Evolutionary conservation across 2,329 filamentous ascomycete genomes (phyloP), one percentile per base, ranked within the genome.

Genomic region (Aspergillus sp.): DNA sequence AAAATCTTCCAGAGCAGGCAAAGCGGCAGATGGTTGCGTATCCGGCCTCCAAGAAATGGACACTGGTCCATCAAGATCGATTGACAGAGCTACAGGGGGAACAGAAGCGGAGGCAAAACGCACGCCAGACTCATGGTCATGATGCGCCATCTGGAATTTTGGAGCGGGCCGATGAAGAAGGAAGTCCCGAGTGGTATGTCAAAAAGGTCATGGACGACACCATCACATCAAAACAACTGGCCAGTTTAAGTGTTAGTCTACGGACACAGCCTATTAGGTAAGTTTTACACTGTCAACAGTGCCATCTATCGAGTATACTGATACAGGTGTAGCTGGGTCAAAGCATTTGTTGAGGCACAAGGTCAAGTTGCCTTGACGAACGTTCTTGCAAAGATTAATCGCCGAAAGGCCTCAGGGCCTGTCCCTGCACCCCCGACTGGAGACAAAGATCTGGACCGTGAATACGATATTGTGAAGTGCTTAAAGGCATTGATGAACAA

Each of bases 401-500:
- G 90, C 63, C 86, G 88, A 64, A 88, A 88, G 57, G 83, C 81
- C 26, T 78, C 82, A 44, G 88, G 88, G 5, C 86, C 87, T 2
- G 79, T 82, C 4, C 78, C 80, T 26, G 79, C 82, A 5, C 68
- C 75, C 30, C 80, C 74, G 27, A 68, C 71, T 66, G 79, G 72
- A 45, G 89, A 95, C 57, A 89, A 86, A 65, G 88, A 91, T 60
- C 75, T 93, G 39, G 90, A 96, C 61, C 82, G 86, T 54, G 90
- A 95, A 70, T 97, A 97, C 64, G 93, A 97, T 62, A 95, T 98
- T 50, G 82, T 95, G 63, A 98, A 98, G 71, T 97, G 93, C 71
- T 71, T 98, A 46, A 97, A 97, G 73, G 90, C 90, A 29, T 71
- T 97, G 45, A 95, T 97, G 86, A 98, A 98, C 81, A 98, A 96